Evolutionary conservation across 805 yeast species (phyloP).

Genomic region (Danielia reshetovae): DNA sequence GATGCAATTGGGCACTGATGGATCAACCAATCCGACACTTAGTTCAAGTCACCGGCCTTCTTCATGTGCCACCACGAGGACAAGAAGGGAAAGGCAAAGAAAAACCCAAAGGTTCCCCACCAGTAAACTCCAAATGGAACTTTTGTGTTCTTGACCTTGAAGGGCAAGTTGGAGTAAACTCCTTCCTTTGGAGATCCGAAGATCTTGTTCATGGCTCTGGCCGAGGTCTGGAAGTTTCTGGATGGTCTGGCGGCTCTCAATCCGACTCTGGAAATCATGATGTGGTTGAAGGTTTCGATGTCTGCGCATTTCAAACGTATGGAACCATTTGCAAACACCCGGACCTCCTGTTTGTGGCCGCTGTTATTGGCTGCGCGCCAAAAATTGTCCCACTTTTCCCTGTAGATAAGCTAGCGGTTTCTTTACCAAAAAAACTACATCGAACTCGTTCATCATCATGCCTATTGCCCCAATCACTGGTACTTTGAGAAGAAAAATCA

Average conservation of each 20-base stretch:
- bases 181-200: constrained; percentile 50
- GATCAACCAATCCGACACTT: constrained; percentile 4
- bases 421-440: constrained; percentile 3
- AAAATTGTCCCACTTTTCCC: constrained; percentile 4
- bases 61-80: constrained; percentile 77
- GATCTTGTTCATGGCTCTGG: constrained; percentile 31
- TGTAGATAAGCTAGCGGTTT: constrained; percentile 2
- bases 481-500: constrained; percentile 72
- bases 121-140: constrained; percentile 82
- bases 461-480: constrained; percentile 87
- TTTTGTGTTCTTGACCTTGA: constrained; percentile 89
- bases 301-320: too few relatives aligned
- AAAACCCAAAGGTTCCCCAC: constrained; percentile 59
- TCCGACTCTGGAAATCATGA: constrained; percentile 25
- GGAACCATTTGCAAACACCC: constrained; percentile 2
- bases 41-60: constrained; percentile 65
- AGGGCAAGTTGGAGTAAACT: constrained; percentile 88
- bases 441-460: constrained; percentile 48
- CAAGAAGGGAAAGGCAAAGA: constrained; percentile 60
- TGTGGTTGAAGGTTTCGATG: background rate
- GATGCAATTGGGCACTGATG: background rate
- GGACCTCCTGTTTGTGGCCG: constrained; percentile 1
- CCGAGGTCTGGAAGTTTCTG: constrained; percentile 46
- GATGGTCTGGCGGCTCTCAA: constrained; percentile 14
- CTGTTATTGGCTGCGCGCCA: constrained; percentile 1